These are phyloP conservation scores for Kwoniella botswanensis DNA, from an alignment of 768 basidiomycete species.

Conservation along the genomic window DNA sequence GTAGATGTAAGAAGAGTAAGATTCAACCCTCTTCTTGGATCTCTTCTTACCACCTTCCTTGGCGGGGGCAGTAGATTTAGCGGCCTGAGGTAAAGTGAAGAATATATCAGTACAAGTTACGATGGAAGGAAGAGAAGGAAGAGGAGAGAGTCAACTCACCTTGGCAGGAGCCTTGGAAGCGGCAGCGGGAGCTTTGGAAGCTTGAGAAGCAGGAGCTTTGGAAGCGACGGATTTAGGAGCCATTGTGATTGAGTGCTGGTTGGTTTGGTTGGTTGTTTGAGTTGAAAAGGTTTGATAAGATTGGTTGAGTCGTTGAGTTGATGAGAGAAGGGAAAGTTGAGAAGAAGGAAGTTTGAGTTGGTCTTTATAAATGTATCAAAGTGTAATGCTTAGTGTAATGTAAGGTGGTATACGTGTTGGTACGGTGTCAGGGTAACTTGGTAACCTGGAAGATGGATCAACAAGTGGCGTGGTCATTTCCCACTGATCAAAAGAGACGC, in stretches of 20 bases:
- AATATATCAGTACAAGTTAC: constrained; percentile 19
- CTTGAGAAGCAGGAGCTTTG: constrained; percentile 68
- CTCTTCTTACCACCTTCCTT: constrained; percentile 77
- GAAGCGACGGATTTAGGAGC: constrained; percentile 59
- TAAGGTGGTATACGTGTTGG: not conserved
- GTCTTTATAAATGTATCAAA: constrained; percentile 24
- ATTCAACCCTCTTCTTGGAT: constrained; percentile 90
- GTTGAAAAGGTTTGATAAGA: constrained; percentile 10
- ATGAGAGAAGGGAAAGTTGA: constrained; percentile 22
- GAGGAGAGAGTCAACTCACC: constrained; percentile 25
- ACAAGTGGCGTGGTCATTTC: constrained; percentile 8
- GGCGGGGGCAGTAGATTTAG: constrained; percentile 72
- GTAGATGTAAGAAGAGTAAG: constrained; percentile 87
- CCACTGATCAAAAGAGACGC: constrained; percentile 17
- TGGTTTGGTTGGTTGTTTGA: constrained; percentile 11
- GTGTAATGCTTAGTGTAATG: constrained; percentile 8
- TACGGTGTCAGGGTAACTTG: constrained; percentile 1
- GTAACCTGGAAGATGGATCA: not conserved
- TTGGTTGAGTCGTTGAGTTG: constrained; percentile 21
- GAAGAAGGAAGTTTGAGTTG: not conserved
- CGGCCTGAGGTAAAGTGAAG: constrained; percentile 63
- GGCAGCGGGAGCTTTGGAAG: constrained; percentile 73
- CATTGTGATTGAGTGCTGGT: constrained; percentile 35
- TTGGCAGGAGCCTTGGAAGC: constrained; percentile 70
- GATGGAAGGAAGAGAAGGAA: constrained; percentile 6